Percentiles rank a stretch among this genome's conserved stretches.
These are phyloP conservation scores for Sordaria brevicollis DNA, from an alignment of 495 filamentous ascomycete genomes.

Conservation along the genomic window DNA sequence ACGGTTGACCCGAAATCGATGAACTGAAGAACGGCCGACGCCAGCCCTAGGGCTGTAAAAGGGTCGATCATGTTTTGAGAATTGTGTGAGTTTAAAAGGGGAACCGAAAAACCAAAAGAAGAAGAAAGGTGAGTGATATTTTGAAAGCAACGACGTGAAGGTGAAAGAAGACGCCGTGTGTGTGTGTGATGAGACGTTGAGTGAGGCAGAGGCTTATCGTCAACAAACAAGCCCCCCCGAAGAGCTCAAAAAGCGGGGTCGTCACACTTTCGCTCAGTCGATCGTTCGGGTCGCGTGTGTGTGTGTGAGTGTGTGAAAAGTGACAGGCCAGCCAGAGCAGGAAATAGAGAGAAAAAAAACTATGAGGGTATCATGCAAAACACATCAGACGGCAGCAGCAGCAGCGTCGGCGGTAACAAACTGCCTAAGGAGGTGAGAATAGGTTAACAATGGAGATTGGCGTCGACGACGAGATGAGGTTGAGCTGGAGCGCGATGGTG, in stretches of 20 bases:
- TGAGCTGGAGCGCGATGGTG: not conserved
- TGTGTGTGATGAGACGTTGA: too few species aligned
- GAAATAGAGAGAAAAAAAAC: not conserved
- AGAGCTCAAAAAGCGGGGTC: not conserved
- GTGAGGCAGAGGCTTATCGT: not conserved
- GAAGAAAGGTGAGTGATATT: not conserved
- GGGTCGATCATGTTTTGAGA: conserved; percentile 1
- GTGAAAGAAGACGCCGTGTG: not conserved
- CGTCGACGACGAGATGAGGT: not conserved
- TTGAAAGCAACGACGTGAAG: not conserved
- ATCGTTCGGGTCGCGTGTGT: too few species aligned
- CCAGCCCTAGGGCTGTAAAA: conserved; percentile 5
- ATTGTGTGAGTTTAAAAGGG: not conserved
- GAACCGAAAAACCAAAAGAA: too few species aligned
- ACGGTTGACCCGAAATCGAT: conserved; percentile 1
- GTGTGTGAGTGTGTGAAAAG: not conserved
- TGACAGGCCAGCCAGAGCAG: not conserved
- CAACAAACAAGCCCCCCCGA: too few species aligned
- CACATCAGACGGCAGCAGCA: not conserved
- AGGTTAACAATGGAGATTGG: not conserved
- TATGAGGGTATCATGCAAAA: not conserved
- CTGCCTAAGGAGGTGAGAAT: not conserved
- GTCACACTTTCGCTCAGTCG: not conserved
- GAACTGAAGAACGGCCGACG: conserved; percentile 9
- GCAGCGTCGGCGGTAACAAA: too few species aligned